phyloP scores from a whole-genome alignment of 179 eudicot genomes.

The Beta corolliflora region DNA sequence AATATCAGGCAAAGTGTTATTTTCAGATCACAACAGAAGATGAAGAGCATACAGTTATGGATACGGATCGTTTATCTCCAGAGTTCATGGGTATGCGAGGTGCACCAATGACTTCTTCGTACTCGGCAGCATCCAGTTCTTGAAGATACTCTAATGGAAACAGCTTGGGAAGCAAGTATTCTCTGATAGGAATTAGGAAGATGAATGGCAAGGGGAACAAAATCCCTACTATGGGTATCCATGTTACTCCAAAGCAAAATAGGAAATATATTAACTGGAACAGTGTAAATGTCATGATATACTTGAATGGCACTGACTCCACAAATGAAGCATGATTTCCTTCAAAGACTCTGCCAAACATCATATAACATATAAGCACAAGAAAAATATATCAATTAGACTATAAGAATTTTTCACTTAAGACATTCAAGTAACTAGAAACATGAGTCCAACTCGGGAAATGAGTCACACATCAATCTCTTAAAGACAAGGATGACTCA shows the following conservation, averaged over 20 bases:
- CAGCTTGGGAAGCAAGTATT: constrained; percentile 68
- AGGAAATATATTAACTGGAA: constrained; percentile 65
- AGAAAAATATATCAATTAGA: neutral
- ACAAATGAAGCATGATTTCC: constrained; percentile 75
- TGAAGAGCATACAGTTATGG: constrained; percentile 41
- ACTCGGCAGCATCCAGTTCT: constrained; percentile 81
- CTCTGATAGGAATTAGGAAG: constrained; percentile 65
- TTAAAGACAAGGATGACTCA: constrained; percentile 36
- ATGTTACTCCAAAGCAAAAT: constrained; percentile 75
- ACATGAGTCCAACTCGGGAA: too few relatives aligned
- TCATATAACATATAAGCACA: constrained; percentile 1
- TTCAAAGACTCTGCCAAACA: constrained; percentile 61
- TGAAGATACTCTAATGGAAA: constrained; percentile 59
- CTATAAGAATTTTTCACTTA: neutral
- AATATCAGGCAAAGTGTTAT: too few relatives aligned
- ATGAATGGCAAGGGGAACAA: constrained; percentile 80
- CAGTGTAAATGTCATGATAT: constrained; percentile 58
- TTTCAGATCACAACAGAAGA: neutral
- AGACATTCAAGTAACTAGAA: too few relatives aligned
- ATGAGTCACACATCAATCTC: too few relatives aligned
- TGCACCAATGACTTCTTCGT: constrained; percentile 67
- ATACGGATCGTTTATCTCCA: constrained; percentile 17
- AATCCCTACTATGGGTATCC: constrained; percentile 85
- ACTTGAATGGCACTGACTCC: constrained; percentile 81
- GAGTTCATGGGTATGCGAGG: constrained; percentile 27